Evolutionary conservation across 108 stramenopile genomes (phyloP), one percentile per base, ranked within the genome.

Genomic region (Nitzschia palea): DNA sequence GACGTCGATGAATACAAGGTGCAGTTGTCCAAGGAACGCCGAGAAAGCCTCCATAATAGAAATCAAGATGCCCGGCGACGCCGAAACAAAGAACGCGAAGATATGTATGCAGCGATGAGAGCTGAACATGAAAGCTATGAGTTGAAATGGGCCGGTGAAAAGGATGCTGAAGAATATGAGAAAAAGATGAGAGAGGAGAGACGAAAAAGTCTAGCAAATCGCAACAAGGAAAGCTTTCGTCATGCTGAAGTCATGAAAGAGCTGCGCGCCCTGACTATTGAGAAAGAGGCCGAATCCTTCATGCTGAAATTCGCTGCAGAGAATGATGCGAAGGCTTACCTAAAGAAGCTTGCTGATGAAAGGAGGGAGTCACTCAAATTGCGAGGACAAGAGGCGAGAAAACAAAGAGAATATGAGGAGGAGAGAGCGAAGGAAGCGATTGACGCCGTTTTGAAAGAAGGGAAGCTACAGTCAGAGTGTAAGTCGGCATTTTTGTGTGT

Each of bases 231-330:
- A 62, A 71, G 76, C 43, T 70, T 65, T 1, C 83, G 62, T 17
- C 86, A 86, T 69, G 75, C 73, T 10, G 78, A 74, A 35, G 86
- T 90, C 2, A 90, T 91, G 90, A 44, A 79, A 48, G 93, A 94
- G 57, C 76, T 94, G 53, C 55, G 66, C 43, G 44, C 28, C n/a
- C 37, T 94, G 29, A 76, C 78, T 9, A 65, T 68, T 51, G 88
- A 91, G 52, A 79, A 85, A 50, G 93, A 91, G 74, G 74, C 86
- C 31, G 90, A 94, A 71, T 84, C 84, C 1, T 87, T 64, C 62
- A 79, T 86, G 78, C 61, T 89, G 45, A 91, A 91, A 47, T 91
- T 88, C 82, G 85, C 86, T 9, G 93, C 74, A 2, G 85, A 91
- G 42, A 71, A 86, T 55, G 93, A 94, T 62, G 86, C 75, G 2